Evolutionary conservation across 306 rosid species (phyloP).

Genomic region (Arachis stenosperma): DNA sequence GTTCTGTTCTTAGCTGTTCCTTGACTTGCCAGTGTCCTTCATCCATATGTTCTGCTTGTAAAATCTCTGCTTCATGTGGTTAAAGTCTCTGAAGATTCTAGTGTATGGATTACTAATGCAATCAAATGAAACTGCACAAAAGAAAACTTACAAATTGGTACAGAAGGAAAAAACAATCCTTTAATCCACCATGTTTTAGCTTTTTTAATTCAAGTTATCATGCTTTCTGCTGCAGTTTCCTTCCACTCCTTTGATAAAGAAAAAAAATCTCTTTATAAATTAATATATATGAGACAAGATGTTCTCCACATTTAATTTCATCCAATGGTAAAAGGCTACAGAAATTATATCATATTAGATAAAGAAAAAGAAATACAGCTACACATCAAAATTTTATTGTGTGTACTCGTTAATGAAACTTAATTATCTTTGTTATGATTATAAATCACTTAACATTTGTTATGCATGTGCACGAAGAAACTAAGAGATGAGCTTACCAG

Average conservation of each 20-base stretch:
- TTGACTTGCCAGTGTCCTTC: background rate
- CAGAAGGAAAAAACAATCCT: background rate
- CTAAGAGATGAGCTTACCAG: conserved; percentile 80
- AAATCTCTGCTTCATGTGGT: conserved; percentile 33
- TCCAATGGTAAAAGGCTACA: no score
- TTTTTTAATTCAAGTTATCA: background rate
- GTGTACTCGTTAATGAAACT: no score
- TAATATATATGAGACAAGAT: no score
- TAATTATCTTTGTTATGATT: no score
- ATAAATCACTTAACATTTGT: background rate
- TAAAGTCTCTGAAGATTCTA: conserved; percentile 24
- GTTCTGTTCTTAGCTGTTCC: conserved; percentile 18
- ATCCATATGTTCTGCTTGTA: background rate
- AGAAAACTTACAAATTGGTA: conserved; percentile 8
- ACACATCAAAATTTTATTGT: no score
- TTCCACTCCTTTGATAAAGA: background rate
- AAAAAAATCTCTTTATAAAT: no score
- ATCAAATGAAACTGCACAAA: conserved; percentile 2
- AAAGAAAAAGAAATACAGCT: no score
- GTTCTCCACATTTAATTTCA: no score
- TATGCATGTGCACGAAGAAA: conserved; percentile 56
- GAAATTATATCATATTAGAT: no score
- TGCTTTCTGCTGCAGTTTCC: conserved; percentile 16
- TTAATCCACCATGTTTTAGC: conserved; percentile 7
- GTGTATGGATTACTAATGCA: background rate